Evolutionary conservation across 306 rosid genomes (phyloP).

Genomic region (Trichosanthes cucumerina): DNA sequence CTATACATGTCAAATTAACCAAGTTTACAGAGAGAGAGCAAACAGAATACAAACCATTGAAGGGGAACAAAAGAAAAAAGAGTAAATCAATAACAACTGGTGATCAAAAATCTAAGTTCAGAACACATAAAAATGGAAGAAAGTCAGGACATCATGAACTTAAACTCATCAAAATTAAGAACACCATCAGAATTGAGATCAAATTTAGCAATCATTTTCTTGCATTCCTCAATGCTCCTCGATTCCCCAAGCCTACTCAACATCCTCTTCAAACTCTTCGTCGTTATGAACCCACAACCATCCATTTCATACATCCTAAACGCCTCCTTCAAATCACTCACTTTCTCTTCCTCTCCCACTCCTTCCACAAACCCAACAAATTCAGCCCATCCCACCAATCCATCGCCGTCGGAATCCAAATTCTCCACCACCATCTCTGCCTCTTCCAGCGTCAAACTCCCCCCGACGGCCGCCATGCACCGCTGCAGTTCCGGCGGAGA

Average conservation of each 20-base stretch:
- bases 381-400: slow-evolving; percentile 49
- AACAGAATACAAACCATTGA: not conserved
- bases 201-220: slow-evolving; percentile 45
- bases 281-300: slow-evolving; percentile 56
- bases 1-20: too few relatives aligned
- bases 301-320: slow-evolving; percentile 80
- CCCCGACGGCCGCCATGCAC: slow-evolving; percentile 41
- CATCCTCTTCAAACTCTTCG: slow-evolving; percentile 62
- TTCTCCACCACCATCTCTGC: slow-evolving; percentile 27
- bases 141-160: slow-evolving; percentile 56
- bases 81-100: not conserved
- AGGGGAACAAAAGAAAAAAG: not conserved
- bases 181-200: slow-evolving; percentile 85
- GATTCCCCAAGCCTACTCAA: slow-evolving; percentile 60
- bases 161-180: slow-evolving; percentile 69
- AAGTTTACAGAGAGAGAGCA: not conserved
- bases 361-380: slow-evolving; percentile 63
- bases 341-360: slow-evolving; percentile 60
- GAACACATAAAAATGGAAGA: not conserved
- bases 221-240: slow-evolving; percentile 43
- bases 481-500: slow-evolving; percentile 55
- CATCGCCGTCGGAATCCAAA: slow-evolving; percentile 51
- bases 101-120: not conserved
- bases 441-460: slow-evolving; percentile 23
- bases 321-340: slow-evolving; percentile 47